Evolutionary conservation across 2,329 filamentous ascomycete species (phyloP).

Genomic region (Colletotrichum incanum): DNA sequence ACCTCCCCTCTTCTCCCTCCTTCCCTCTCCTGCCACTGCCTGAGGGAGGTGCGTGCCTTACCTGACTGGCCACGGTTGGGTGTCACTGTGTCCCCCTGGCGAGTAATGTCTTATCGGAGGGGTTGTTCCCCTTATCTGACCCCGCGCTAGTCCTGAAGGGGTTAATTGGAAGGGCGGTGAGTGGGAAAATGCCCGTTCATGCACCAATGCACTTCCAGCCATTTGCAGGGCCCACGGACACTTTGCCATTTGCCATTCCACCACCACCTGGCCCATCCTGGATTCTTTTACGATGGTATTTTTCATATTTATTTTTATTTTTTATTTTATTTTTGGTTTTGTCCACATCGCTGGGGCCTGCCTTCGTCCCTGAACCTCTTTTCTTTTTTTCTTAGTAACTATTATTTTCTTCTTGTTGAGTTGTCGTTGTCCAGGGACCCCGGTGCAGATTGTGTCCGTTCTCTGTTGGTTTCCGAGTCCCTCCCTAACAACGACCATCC

Average conservation of each 20-base stretch:
- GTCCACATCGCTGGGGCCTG: background rate
- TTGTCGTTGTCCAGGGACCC: background rate
- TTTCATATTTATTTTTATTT: too few relatives aligned
- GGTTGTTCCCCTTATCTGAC: slow-evolving; percentile 45
- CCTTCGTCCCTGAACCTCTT: background rate
- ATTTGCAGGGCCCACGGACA: slow-evolving; percentile 8
- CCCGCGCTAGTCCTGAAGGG: slow-evolving; percentile 44
- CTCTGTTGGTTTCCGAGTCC: background rate
- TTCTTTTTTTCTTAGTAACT: too few relatives aligned
- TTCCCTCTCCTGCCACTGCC: slow-evolving; percentile 10
- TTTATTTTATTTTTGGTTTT: background rate
- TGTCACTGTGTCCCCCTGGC: slow-evolving; percentile 37
- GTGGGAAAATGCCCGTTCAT: slow-evolving; percentile 44
- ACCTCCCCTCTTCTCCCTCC: slow-evolving; percentile 46
- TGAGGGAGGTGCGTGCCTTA: slow-evolving; percentile 11
- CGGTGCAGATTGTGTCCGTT: background rate
- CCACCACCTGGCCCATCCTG: background rate
- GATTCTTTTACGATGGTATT: too few relatives aligned
- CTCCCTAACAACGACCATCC: background rate
- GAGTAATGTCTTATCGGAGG: slow-evolving; percentile 48
- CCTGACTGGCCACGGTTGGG: slow-evolving; percentile 15
- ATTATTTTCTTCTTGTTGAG: background rate
- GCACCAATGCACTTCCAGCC: slow-evolving; percentile 40
- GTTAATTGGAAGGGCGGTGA: slow-evolving; percentile 48
- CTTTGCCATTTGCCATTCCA: slow-evolving; percentile 27